These are phyloP conservation scores for Periconia macrospinosa DNA, from an alignment of 2,329 filamentous ascomycete genomes.

Conservation along the genomic window DNA sequence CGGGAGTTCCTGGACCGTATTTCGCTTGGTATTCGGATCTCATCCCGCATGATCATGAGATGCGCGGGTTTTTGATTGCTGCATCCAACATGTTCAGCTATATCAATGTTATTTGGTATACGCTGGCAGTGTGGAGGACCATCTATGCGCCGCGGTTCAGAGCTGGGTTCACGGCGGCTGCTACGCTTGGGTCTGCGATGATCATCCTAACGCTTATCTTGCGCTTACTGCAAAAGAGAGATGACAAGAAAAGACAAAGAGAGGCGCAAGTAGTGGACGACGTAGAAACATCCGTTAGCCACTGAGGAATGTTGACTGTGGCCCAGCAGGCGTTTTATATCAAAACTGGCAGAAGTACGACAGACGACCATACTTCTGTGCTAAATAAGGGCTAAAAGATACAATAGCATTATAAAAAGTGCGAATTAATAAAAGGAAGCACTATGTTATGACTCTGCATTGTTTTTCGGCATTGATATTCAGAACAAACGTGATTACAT, in stretches of 20 bases:
- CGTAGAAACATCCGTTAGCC: background rate
- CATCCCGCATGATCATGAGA: slow-evolving; percentile 29
- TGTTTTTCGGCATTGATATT: too few relatives aligned
- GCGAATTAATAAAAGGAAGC: too few relatives aligned
- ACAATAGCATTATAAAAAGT: too few relatives aligned
- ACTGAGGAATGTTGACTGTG: too few relatives aligned
- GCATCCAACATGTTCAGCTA: slow-evolving; percentile 27
- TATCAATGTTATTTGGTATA: slow-evolving; percentile 23
- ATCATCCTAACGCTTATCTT: slow-evolving; percentile 17
- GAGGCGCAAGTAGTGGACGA: background rate
- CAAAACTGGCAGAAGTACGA: too few relatives aligned
- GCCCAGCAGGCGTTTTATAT: too few relatives aligned
- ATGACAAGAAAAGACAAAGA: slow-evolving; percentile 9
- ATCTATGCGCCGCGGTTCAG: slow-evolving; percentile 22
- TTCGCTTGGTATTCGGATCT: slow-evolving; percentile 29
- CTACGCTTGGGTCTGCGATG: slow-evolving; percentile 22
- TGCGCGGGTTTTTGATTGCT: slow-evolving; percentile 28
- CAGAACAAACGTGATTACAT: too few relatives aligned
- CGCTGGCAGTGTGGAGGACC: slow-evolving; percentile 24
- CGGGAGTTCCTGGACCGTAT: slow-evolving; percentile 27
- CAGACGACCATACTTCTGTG: too few relatives aligned
- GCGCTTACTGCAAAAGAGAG: slow-evolving; percentile 16
- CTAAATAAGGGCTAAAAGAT: too few relatives aligned
- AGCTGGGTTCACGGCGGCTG: slow-evolving; percentile 23
- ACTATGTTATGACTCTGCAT: too few relatives aligned